Conservation (phyloP, 257 asterid genomes). For the Solanum lycopersicoides region DNA sequence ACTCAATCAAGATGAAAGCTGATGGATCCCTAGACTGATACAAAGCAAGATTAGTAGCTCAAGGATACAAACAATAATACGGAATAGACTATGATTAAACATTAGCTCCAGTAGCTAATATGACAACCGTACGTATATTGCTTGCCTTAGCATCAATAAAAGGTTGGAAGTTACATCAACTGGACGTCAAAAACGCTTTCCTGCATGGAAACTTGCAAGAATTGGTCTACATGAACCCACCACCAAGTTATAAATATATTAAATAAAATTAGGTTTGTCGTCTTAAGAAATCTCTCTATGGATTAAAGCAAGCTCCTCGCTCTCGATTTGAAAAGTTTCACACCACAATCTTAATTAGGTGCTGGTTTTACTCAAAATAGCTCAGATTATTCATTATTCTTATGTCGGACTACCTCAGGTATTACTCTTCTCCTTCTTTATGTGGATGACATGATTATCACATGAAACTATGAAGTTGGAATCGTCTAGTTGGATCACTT, state of each 20-base stretch:
- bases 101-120: not conserved
- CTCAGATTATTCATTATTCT: too few species aligned
- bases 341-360: too few species aligned
- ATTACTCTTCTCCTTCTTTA: too few species aligned
- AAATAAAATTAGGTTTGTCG: too few species aligned
- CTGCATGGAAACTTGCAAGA: not conserved
- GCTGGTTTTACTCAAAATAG: too few species aligned
- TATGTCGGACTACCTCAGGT: too few species aligned
- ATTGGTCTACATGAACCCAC: not conserved
- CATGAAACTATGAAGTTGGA: too few species aligned
- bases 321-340: too few species aligned
- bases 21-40: not conserved
- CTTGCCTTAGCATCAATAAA: not conserved
- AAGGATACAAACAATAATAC: not conserved
- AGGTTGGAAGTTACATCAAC: not conserved
- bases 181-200: not conserved
- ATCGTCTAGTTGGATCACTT: not conserved
- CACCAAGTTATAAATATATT: not conserved
- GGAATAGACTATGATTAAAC: not conserved
- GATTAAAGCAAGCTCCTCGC: too few species aligned
- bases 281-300: too few species aligned
- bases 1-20: not conserved
- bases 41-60: not conserved
- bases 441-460: too few species aligned
- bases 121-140: not conserved